Evolutionary conservation across 495 filamentous ascomycete species (phyloP).

Genomic region (Aspergillus incahuasiensis): DNA sequence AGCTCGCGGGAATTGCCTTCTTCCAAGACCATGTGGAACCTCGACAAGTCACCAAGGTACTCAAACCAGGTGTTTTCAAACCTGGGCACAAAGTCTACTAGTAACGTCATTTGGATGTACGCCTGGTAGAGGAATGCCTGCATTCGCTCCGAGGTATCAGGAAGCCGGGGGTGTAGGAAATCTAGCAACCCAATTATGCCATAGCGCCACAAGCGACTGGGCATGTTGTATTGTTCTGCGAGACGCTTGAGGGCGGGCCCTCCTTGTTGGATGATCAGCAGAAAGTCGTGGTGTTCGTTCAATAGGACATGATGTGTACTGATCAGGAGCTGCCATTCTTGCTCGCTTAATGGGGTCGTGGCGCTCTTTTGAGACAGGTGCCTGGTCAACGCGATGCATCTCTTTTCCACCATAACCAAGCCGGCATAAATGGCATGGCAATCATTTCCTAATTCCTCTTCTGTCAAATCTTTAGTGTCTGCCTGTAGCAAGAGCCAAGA

Average conservation of each 20-base stretch:
- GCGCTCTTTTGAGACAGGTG: constrained; percentile 44
- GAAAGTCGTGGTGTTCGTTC: constrained; percentile 78
- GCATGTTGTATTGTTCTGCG: constrained; percentile 72
- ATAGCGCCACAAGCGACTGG: constrained; percentile 79
- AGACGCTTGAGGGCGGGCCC: constrained; percentile 52
- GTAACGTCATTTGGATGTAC: constrained; percentile 74
- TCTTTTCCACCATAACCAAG: constrained; percentile 73
- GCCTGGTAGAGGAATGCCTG: constrained; percentile 75
- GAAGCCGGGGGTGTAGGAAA: constrained; percentile 63
- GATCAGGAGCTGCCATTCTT: constrained; percentile 71
- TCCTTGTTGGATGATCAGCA: constrained; percentile 72
- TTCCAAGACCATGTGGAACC: constrained; percentile 76
- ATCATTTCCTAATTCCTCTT: constrained; percentile 64
- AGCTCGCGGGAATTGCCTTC: constrained; percentile 65
- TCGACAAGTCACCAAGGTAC: constrained; percentile 73
- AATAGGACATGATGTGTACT: constrained; percentile 67
- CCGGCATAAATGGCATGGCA: constrained; percentile 74
- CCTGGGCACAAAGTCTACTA: constrained; percentile 68
- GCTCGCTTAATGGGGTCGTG: constrained; percentile 47
- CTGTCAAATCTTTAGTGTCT: constrained; percentile 64
- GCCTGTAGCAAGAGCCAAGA: constrained; percentile 47
- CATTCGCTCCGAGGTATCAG: constrained; percentile 71
- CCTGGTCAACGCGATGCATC: constrained; percentile 70
- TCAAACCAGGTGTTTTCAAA: constrained; percentile 91
- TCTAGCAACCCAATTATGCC: constrained; percentile 78